phyloP scores from a whole-genome alignment of 345 rosid species.

The Bretschneidera sinensis region DNA sequence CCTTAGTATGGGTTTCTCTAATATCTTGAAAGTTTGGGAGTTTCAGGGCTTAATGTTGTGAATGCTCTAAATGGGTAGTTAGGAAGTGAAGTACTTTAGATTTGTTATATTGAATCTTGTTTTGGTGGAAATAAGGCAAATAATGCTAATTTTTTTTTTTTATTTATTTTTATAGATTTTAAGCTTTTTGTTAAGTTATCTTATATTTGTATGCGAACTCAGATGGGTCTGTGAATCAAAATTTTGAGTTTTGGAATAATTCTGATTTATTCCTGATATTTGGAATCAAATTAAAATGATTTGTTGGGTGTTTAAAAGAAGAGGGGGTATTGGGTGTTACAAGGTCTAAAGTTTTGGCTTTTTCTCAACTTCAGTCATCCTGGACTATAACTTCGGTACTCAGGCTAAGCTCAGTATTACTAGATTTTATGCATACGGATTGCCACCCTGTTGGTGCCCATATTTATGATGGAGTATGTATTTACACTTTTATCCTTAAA shows the following conservation, averaged over 20 bases:
- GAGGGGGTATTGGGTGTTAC: background rate
- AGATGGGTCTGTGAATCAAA: too few relatives aligned
- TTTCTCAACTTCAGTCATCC: background rate
- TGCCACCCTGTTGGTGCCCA: too few relatives aligned
- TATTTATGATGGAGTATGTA: too few relatives aligned
- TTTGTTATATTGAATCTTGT: background rate
- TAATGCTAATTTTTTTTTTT: too few relatives aligned
- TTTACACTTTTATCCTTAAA: too few relatives aligned
- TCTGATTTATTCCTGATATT: background rate
- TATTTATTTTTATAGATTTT: too few relatives aligned
- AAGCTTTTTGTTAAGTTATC: background rate
- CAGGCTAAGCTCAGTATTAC: background rate
- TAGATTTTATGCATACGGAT: too few relatives aligned
- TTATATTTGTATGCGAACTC: background rate
- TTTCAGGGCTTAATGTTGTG: background rate
- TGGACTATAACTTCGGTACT: background rate
- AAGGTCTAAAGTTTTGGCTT: background rate
- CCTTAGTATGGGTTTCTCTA: background rate
- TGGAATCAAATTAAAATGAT: background rate
- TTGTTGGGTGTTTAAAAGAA: background rate
- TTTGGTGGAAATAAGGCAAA: too few relatives aligned
- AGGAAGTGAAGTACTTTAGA: background rate
- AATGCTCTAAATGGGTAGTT: background rate
- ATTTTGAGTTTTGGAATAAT: background rate
- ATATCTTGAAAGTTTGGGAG: background rate